Conservation (phyloP, 129 eudicot species). For the Cynara cardunculus region DNA sequence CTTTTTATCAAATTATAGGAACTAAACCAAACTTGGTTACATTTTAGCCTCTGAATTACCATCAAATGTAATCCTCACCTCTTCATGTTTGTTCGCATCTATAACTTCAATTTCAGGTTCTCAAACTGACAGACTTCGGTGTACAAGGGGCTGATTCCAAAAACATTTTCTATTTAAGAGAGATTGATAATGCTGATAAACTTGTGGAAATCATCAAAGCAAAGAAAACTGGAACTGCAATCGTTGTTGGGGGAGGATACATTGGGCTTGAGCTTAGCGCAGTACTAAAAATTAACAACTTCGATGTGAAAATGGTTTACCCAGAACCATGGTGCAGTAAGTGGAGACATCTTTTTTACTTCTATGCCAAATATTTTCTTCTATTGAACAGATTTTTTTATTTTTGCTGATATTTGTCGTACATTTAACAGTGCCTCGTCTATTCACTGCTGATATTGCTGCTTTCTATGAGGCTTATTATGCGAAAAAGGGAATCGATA, state of each 20-base stretch:
- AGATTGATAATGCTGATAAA: conserved; percentile 90
- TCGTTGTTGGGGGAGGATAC: conserved; percentile 97
- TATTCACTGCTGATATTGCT: conserved; percentile 91
- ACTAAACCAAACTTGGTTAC: not conserved
- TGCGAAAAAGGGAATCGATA: conserved; percentile 69
- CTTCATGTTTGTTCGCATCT: not conserved
- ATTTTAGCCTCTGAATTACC: not conserved
- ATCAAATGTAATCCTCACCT: not conserved
- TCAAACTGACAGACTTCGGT: conserved; percentile 81
- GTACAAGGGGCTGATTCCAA: conserved; percentile 93
- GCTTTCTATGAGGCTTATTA: conserved; percentile 88
- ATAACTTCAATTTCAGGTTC: conserved; percentile 49
- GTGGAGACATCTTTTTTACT: conserved; percentile 32
- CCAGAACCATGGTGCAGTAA: conserved; percentile 99
- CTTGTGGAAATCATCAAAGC: conserved; percentile 84
- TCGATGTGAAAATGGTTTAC: conserved; percentile 90
- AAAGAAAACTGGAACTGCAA: conserved; percentile 87
- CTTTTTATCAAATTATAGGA: not conserved
- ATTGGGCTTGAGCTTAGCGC: conserved; percentile 99
- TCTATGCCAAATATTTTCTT: not conserved
- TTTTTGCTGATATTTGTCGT: not conserved
- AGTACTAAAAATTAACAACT: conserved; percentile 61
- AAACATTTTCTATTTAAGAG: conserved; percentile 87
- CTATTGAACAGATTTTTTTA: not conserved
- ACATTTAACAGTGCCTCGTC: conserved; percentile 84